Base-by-base conservation (phyloP, 805 yeast genomes). In the Starmerella geochares region DNA sequence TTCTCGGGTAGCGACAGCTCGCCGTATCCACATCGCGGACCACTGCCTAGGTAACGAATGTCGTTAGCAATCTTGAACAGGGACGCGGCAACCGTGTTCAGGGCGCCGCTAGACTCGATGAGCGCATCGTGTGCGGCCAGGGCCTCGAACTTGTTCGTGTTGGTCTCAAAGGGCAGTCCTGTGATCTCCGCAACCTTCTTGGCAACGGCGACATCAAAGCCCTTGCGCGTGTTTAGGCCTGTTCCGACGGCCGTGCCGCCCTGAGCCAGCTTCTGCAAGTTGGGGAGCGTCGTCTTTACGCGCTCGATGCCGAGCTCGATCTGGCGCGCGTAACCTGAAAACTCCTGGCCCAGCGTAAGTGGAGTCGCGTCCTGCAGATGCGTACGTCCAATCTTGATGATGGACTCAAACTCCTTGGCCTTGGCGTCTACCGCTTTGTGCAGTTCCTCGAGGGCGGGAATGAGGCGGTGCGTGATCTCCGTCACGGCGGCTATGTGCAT, bases 181-280 rank as follows among this genome's bases (percentile, higher is more conserved):
- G 96, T 87, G 70, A 86, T 78, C 60, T 78, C 76, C 52, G 94
- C 68, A 41, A 92, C 95, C 70, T 83, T 80, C 53, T 76, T 81
- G 54, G 98, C 98, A 60, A 92, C 80, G 60, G 83, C 80, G 61
- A 73, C 81, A 62, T 86, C 94, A 67, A 83, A 92, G 23, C 97
- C 97, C 65, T 79, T 77, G 67, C 71, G 81, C 71, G 97, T 90
- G 80, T 92, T 92, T 62, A 92, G 78, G 58, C 98, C 98, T 50
- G 98, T 92, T 62, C 98, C 98, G 50, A 92, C 98, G 54, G 98
- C 98, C 55, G 98, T 92, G 24, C 98, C 98, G 74, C 98, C 98
- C 75, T 92, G 98, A 43, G 98, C 98, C 60, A 92, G 78, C 67
- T 67, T 79, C 62, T 81, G 76, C 66, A 92, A 75, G 69, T 80